Percentiles rank a stretch among this genome's conserved stretches.
These are phyloP conservation scores for Penicillium hesseltinei DNA, from an alignment of 2,329 filamentous ascomycete genomes.

Conservation along the genomic window DNA sequence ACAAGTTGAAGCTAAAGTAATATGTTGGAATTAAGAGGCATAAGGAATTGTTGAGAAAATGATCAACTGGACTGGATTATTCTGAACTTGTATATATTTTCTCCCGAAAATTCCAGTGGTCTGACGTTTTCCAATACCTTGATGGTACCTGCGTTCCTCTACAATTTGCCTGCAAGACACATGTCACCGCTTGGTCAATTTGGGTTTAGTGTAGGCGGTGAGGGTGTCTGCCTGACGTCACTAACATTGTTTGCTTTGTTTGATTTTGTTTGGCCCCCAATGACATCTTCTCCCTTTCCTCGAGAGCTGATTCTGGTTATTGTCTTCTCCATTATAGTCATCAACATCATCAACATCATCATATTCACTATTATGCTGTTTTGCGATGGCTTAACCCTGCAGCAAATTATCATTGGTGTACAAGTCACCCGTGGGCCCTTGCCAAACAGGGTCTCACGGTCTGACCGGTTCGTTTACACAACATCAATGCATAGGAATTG, in stretches of 20 bases:
- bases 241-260: not conserved
- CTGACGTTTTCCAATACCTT: not conserved
- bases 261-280: not conserved
- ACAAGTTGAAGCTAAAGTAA: conserved; percentile 3
- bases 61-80: not conserved
- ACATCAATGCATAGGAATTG: conserved; percentile 48
- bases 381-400: not conserved
- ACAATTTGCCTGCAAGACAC: not conserved
- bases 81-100: not conserved
- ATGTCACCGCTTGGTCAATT: conserved; percentile 9
- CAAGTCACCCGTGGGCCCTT: conserved; percentile 41
- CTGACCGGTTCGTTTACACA: conserved; percentile 43
- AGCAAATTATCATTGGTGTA: conserved; percentile 32
- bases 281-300: not conserved
- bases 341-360: not conserved
- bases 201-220: conserved; percentile 13
- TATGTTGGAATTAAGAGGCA: conserved; percentile 13
- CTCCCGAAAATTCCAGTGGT: not conserved
- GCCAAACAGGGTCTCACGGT: conserved; percentile 51
- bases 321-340: not conserved
- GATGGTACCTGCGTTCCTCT: conserved; percentile 6
- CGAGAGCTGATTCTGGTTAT: not conserved
- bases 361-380: not conserved
- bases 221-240: conserved; percentile 3
- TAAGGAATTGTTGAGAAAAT: not conserved